phyloP scores from a whole-genome alignment of 169 alveolate genomes.

The Cryptosporidium bovis region DNA sequence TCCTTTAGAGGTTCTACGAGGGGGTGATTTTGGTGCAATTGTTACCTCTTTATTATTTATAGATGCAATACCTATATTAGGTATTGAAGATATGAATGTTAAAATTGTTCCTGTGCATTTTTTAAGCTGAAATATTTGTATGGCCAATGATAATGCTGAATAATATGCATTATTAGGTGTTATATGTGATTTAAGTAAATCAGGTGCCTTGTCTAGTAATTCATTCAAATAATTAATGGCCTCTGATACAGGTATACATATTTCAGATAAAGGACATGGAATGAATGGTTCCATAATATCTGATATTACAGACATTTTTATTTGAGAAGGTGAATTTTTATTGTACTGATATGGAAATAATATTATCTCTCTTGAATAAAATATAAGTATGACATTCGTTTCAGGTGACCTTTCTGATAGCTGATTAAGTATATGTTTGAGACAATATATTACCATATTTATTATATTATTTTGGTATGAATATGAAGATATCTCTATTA shows the following conservation, averaged over 20 bases:
- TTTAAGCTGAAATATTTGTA: slow-evolving; percentile 43
- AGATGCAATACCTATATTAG: slow-evolving; percentile 65
- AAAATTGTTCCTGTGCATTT: slow-evolving; percentile 38
- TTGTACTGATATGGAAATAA: slow-evolving; percentile 39
- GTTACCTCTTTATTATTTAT: slow-evolving; percentile 46
- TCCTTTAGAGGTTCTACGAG: slow-evolving; percentile 59
- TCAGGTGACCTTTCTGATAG: slow-evolving; percentile 38
- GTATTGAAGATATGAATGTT: slow-evolving; percentile 31
- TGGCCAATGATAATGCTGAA: slow-evolving; percentile 55
- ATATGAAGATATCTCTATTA: slow-evolving; percentile 58
- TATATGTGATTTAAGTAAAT: slow-evolving; percentile 15
- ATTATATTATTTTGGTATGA: slow-evolving; percentile 52
- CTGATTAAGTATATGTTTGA: slow-evolving; percentile 37
- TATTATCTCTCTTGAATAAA: slow-evolving; percentile 51
- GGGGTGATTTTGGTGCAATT: slow-evolving; percentile 69
- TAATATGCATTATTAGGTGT: slow-evolving; percentile 67
- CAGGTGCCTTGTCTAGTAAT: slow-evolving; percentile 32
- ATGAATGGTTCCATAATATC: slow-evolving; percentile 58
- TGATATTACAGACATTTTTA: slow-evolving; percentile 51
- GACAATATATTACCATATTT: slow-evolving; percentile 27
- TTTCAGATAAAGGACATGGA: slow-evolving; percentile 59
- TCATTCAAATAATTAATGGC: slow-evolving; percentile 27
- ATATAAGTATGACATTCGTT: slow-evolving; percentile 20
- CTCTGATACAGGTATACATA: slow-evolving; percentile 53
- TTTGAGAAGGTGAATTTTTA: neutral